phyloP scores from a whole-genome alignment of 1,139 yeast species.

The Casaregolazyma suthepensis region DNA sequence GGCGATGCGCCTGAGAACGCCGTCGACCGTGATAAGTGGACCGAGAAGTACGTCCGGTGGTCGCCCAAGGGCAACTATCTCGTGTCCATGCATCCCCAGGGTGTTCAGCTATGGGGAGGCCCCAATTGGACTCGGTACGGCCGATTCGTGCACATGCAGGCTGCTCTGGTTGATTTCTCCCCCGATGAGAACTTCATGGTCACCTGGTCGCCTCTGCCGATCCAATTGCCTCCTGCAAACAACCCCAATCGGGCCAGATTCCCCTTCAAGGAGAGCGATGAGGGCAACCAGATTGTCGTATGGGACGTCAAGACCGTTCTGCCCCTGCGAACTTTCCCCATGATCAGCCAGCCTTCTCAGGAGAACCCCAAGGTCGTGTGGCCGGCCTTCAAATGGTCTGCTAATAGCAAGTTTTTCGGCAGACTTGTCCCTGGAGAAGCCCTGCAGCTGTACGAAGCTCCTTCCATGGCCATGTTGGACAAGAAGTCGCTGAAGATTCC shows the following conservation, averaged over 20 bases:
- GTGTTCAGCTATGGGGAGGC: conserved; percentile 97
- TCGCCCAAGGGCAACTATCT: conserved; percentile 92
- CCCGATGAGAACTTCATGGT: conserved; percentile 89
- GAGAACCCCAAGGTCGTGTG: conserved; percentile 69
- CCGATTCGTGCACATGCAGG: conserved; percentile 85
- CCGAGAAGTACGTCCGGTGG: conserved; percentile 80
- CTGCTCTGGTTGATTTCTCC: conserved; percentile 83
- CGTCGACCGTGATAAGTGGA: conserved; percentile 77
- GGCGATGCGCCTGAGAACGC: conserved; percentile 69
- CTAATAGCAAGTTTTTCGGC: conserved; percentile 90
- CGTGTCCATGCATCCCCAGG: conserved; percentile 87
- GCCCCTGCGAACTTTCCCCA: conserved; percentile 84
- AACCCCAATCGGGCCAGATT: conserved; percentile 57
- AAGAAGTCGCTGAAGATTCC: conserved; percentile 80
- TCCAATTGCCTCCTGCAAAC: conserved; percentile 60
- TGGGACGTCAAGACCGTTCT: conserved; percentile 88
- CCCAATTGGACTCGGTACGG: conserved; percentile 60
- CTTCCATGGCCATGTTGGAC: conserved; percentile 71
- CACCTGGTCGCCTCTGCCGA: conserved; percentile 84
- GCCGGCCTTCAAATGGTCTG: conserved; percentile 98
- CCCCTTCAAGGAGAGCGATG: conserved; percentile 84
- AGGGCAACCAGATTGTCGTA: conserved; percentile 88
- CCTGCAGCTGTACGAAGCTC: conserved; percentile 73
- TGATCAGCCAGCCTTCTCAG: conserved; percentile 57
- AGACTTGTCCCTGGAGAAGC: conserved; percentile 88